Percentiles rank a stretch among this genome's conserved stretches.
phyloP scores from a whole-genome alignment of 2,329 filamentous ascomycete genomes.

The Cladophialophora carrionii region DNA sequence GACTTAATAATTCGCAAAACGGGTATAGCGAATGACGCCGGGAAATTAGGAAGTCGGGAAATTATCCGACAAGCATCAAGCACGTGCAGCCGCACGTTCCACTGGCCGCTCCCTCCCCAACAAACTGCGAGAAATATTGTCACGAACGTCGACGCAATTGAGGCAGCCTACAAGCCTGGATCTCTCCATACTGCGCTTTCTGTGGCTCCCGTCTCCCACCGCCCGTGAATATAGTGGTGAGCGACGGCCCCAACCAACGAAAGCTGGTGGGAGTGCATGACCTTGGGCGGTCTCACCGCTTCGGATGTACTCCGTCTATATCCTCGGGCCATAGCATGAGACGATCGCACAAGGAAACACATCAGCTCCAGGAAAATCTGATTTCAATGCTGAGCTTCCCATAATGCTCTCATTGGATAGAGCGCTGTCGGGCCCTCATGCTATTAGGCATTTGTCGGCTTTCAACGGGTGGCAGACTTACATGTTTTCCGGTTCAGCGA shows the following conservation, averaged over 20 bases:
- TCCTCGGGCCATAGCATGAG: constrained; percentile 21
- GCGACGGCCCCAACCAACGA: neutral
- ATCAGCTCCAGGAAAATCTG: constrained; percentile 9
- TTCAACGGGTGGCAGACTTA: constrained; percentile 16
- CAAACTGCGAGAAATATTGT: neutral
- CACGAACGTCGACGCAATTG: neutral
- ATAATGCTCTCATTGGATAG: constrained; percentile 18
- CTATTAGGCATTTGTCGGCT: constrained; percentile 4
- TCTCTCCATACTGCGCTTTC: neutral
- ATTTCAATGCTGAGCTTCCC: constrained; percentile 18
- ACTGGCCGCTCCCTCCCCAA: neutral
- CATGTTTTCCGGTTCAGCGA: constrained; percentile 4
- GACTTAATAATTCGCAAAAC: neutral
- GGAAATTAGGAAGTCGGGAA: neutral
- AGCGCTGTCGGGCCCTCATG: constrained; percentile 8
- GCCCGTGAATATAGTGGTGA: neutral
- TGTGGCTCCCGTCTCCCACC: neutral
- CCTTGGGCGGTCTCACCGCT: constrained; percentile 18
- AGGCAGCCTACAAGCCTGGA: neutral
- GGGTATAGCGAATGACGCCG: neutral
- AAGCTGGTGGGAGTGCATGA: neutral
- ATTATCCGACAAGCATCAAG: neutral
- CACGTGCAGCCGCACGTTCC: neutral
- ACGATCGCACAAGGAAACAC: constrained; percentile 10
- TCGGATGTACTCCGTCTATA: constrained; percentile 6